Conservation (phyloP, 768 basidiomycete species). For the Tylopilus sp. region DNA sequence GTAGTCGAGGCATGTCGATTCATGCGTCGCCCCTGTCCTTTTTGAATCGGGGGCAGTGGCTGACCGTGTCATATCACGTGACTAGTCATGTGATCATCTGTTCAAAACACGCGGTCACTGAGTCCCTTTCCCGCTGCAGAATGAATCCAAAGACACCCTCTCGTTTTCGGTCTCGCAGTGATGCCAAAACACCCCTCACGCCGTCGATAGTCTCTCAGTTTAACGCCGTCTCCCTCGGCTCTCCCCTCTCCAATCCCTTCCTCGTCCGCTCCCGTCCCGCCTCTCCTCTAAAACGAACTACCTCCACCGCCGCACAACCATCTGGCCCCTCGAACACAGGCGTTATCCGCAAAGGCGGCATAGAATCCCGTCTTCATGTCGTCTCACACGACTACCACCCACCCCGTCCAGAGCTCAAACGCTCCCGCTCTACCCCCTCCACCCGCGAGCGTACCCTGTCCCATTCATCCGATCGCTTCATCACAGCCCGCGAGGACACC, state of each 20-base stretch:
- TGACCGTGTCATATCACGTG: conserved; percentile 25
- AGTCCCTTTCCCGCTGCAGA: no score
- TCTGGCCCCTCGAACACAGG: conserved; percentile 60
- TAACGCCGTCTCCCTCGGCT: conserved; percentile 35
- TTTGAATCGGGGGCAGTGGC: conserved; percentile 17
- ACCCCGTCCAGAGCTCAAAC: conserved; percentile 56
- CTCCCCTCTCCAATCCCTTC: conserved; percentile 57
- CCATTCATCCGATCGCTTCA: conserved; percentile 63
- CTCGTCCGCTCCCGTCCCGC: conserved; percentile 50
- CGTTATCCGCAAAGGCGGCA: conserved; percentile 71
- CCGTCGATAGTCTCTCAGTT: conserved; percentile 41
- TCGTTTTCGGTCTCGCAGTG: conserved; percentile 46
- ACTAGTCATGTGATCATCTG: conserved; percentile 14
- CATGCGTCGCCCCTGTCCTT: background rate
- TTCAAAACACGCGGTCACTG: conserved; percentile 8
- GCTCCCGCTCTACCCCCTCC: conserved; percentile 72
- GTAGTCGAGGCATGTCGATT: conserved; percentile 8
- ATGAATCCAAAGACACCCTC: conserved; percentile 43
- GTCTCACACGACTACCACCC: conserved; percentile 76
- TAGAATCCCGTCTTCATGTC: conserved; percentile 75
- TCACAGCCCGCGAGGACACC: conserved; percentile 54
- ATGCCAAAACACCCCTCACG: conserved; percentile 47
- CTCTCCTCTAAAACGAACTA: conserved; percentile 65
- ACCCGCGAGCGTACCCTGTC: conserved; percentile 34
- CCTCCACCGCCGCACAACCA: conserved; percentile 45